Evolutionary conservation across 768 basidiomycete species (phyloP), one percentile per base, ranked within the genome.

Genomic region (Lactarius sp.): DNA sequence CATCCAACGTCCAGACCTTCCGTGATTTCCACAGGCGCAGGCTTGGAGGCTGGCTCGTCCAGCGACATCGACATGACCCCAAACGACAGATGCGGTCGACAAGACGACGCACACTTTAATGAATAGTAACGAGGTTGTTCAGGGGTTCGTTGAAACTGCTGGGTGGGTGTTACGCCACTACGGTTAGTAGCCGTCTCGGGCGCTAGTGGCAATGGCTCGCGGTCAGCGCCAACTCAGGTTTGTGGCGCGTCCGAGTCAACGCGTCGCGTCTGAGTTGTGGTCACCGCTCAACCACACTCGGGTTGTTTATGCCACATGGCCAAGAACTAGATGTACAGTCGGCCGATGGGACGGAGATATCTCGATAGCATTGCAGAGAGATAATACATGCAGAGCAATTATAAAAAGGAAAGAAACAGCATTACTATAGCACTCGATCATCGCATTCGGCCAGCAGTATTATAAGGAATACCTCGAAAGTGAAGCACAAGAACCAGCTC

Each of bases 11-110:
- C 41, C 66, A 52, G 41, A 70, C 71, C 71, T 71, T 72, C 71
- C 36, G 72, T 73, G 44, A 73, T 73, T 52, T 69, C 64, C n/a
- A 70, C 66, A 6, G 70, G 68, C 18, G 60, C 68, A 41, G 62
- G 31, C 57, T 66, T 66, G 55, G 67, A 62, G 27, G 62, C 54
- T 16, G 62, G 52, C 22, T 69, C 65, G 36, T 59, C 55, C 42
- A 41, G 39, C 46, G 62, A 64, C 59, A 68, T 69, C 10, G 50
- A 36, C 31, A 34, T 46, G 39, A 20, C 33, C n/a, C 27, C 1
- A n/a, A 44, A n/a, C 14, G 20, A 34, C n/a, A 14, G 50, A 42
- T 39, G 27, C 13, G 4, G 27, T 59, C 39, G 16, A 41, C 10
- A 46, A 3, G 22, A 22, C 20, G 41, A 60, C 20, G 47, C 36